phyloP scores from a whole-genome alignment of 495 filamentous ascomycete species.

The Neurospora pannonica region DNA sequence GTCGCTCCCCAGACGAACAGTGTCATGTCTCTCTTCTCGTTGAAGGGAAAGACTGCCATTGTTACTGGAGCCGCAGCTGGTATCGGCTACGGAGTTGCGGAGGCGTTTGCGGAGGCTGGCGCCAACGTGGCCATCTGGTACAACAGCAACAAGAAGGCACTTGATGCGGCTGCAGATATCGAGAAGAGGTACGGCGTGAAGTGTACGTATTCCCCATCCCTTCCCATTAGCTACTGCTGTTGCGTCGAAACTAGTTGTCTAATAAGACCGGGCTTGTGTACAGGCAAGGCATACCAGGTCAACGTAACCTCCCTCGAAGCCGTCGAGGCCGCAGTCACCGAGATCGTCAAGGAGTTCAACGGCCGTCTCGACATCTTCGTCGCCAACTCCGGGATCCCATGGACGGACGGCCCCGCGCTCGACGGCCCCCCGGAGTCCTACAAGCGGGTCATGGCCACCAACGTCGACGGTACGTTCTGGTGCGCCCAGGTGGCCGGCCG shows the following conservation, averaged over 20 bases:
- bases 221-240: background rate
- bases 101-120: slow-evolving; percentile 68
- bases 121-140: slow-evolving; percentile 87
- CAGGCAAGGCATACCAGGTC: slow-evolving; percentile 70
- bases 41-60: slow-evolving; percentile 76
- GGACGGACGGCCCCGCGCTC: slow-evolving; percentile 59
- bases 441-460: slow-evolving; percentile 57
- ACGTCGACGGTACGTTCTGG: slow-evolving; percentile 76
- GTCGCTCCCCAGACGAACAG: slow-evolving; percentile 48
- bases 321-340: slow-evolving; percentile 48
- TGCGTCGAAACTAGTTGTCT: background rate
- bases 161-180: slow-evolving; percentile 62
- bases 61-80: slow-evolving; percentile 74
- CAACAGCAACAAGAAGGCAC: slow-evolving; percentile 63
- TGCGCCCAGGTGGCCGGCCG: slow-evolving; percentile 68
- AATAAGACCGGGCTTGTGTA: slow-evolving; percentile 3
- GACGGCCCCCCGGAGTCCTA: slow-evolving; percentile 59
- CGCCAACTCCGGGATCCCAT: slow-evolving; percentile 70
- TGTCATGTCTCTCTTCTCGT: slow-evolving; percentile 71
- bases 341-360: slow-evolving; percentile 58
- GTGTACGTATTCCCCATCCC: slow-evolving; percentile 37
- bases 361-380: slow-evolving; percentile 71
- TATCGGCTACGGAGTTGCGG: slow-evolving; percentile 70
- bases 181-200: slow-evolving; percentile 70
- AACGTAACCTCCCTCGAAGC: slow-evolving; percentile 51